These are phyloP conservation scores for Dioscorea dumetorum DNA, from an alignment of 106 monocot genomes.

Conservation along the genomic window DNA sequence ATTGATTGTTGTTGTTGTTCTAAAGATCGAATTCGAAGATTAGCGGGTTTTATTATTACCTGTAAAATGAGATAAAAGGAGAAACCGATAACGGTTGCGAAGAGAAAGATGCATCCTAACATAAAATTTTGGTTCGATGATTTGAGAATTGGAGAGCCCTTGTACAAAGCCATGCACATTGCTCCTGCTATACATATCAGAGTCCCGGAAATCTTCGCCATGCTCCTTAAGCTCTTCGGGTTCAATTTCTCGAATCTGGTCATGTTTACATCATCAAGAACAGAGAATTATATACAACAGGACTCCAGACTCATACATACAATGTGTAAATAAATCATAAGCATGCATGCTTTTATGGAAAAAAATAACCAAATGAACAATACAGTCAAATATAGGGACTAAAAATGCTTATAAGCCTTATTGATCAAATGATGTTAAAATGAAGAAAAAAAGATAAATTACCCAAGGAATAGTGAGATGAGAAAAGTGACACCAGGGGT, in stretches of 20 bases:
- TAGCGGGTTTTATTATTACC: conserved; percentile 5
- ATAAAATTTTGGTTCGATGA: not conserved
- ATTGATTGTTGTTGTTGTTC: too few relatives aligned
- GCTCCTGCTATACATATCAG: conserved; percentile 10
- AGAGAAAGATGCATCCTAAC: conserved; percentile 33
- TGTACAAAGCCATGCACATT: conserved; percentile 3
- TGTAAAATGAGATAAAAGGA: conserved; percentile 60
- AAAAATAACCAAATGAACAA: too few relatives aligned
- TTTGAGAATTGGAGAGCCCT: conserved; percentile 10
- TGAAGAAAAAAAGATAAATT: too few relatives aligned
- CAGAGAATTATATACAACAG: too few relatives aligned
- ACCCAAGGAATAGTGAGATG: not conserved
- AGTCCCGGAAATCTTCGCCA: not conserved
- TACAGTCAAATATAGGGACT: too few relatives aligned
- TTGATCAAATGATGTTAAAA: too few relatives aligned
- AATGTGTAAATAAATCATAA: too few relatives aligned
- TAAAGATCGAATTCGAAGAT: not conserved
- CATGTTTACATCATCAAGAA: not conserved
- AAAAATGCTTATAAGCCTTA: too few relatives aligned
- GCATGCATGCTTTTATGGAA: too few relatives aligned
- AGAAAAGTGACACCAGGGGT: not conserved
- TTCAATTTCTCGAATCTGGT: not conserved
- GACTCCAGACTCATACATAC: too few relatives aligned
- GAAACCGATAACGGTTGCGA: conserved; percentile 20
- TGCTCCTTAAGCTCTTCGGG: not conserved